These are phyloP conservation scores for Penicillium sp. DNA, from an alignment of 2,329 filamentous ascomycete genomes.

Conservation along the genomic window DNA sequence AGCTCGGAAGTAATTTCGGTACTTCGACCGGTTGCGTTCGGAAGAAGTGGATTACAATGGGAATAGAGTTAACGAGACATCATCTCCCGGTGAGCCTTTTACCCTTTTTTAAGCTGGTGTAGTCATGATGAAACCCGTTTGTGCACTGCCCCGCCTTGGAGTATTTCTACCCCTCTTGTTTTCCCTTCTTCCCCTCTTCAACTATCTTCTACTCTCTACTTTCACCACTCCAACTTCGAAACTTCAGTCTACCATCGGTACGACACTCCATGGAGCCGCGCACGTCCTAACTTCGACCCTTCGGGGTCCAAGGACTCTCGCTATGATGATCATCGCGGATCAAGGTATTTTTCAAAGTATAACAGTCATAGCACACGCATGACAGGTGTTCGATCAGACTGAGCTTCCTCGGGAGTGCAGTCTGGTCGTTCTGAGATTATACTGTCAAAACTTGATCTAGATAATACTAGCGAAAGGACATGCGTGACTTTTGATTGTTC, in stretches of 20 bases:
- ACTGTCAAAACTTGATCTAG: slow-evolving; percentile 80
- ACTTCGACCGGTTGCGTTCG: slow-evolving; percentile 13
- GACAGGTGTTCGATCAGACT: slow-evolving; percentile 39
- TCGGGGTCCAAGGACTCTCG: slow-evolving; percentile 10
- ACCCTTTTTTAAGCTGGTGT: background rate
- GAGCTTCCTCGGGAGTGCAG: slow-evolving; percentile 2
- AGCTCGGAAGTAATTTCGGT: background rate
- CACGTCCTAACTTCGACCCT: slow-evolving; percentile 20
- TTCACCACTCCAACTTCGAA: background rate
- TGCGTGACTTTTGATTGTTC: slow-evolving; percentile 59
- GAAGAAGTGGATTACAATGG: slow-evolving; percentile 4
- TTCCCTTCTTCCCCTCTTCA: slow-evolving; percentile 4
- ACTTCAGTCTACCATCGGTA: slow-evolving; percentile 23
- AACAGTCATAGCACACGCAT: slow-evolving; percentile 39
- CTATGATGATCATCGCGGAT: slow-evolving; percentile 33
- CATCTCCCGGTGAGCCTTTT: slow-evolving; percentile 15
- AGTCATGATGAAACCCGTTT: slow-evolving; percentile 7
- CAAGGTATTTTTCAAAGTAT: slow-evolving; percentile 43
- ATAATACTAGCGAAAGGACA: slow-evolving; percentile 85
- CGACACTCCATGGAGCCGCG: slow-evolving; percentile 30
- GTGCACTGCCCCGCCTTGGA: background rate
- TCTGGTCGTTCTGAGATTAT: slow-evolving; percentile 62
- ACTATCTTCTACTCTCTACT: background rate
- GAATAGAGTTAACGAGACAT: slow-evolving; percentile 12
- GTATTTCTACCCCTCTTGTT: slow-evolving; percentile 21